Conservation (phyloP, 2,329 filamentous ascomycete species). For the Periconia sp. region DNA sequence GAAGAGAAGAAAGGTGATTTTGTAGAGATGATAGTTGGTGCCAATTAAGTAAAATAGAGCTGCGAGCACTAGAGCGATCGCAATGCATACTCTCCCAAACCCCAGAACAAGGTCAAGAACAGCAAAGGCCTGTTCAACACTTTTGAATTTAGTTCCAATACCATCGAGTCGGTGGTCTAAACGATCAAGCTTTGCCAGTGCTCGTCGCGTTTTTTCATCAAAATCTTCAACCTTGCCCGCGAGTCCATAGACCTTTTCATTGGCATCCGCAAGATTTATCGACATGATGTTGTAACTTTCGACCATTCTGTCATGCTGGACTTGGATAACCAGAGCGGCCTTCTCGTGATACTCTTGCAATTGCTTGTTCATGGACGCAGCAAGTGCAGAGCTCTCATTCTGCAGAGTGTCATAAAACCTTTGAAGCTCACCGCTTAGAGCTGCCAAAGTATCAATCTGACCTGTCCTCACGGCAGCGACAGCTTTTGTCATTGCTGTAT, state of each 20-base stretch:
- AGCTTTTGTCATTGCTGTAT: constrained; percentile 2
- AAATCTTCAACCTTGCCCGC: constrained; percentile 1
- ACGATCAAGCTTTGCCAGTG: constrained; percentile 1
- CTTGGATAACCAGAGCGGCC: constrained; percentile 3
- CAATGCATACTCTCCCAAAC: neutral
- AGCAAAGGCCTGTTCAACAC: constrained; percentile 1
- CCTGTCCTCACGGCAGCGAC: neutral
- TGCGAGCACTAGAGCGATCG: neutral
- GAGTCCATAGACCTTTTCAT: neutral
- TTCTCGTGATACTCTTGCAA: constrained; percentile 7
- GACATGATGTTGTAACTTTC: constrained; percentile 5
- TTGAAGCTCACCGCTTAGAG: neutral
- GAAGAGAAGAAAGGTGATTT: neutral
- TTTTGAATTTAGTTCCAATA: constrained; percentile 4
- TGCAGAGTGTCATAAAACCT: neutral
- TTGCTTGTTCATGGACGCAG: constrained; percentile 1
- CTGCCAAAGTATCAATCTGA: constrained; percentile 1
- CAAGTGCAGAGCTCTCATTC: constrained; percentile 6
- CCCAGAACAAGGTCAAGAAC: neutral
- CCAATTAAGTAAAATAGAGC: neutral
- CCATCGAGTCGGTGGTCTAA: constrained; percentile 2
- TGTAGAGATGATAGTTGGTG: neutral
- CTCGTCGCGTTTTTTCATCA: neutral
- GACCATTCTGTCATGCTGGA: constrained; percentile 2
- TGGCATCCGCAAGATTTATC: neutral